Base-by-base conservation (phyloP, 371 early-diverging fungal species). In the Sporodiniella umbellata region DNA sequence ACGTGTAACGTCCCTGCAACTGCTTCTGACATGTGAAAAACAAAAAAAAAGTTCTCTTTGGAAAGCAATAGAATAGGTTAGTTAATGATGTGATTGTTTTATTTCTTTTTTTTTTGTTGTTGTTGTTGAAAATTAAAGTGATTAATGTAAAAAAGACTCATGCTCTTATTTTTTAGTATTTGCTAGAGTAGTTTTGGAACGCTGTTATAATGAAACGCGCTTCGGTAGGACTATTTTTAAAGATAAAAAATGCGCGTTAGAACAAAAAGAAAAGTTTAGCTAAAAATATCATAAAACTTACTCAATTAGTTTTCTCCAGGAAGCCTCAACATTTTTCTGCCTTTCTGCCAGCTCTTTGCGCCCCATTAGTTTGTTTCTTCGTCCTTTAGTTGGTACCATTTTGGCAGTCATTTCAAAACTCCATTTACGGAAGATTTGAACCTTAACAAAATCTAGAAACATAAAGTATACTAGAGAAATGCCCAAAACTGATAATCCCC, bases 381-480 rank as follows among this genome's bases (percentile, higher is more conserved):
- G 83, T 15, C 65, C 48, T 10, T 67, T 70, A 0, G 88, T 81
- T 4, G 93, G 93, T 59, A 80, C 86, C 33, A 89, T 49, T 33
- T 54, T 79, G 39, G 87, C 89, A 0, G 89, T 89, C 54, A 71
- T 50, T 43, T 64, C 72, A 60, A 75, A 75, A 44, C 68, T 75
- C 93, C 95, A 94, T 51, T 61, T 49, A 17, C 84, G 79, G 75
- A 91, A 80, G 30, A 90, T 68, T 49, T 80, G 75, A 12, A 92
- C 93, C 78, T 94, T 94, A 75, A 94, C 78, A n/a, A 88, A 67
- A 65, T 95, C 95, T 24, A 95, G 74, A 33, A 93, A 43, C 74
- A 90, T 83, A 59, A 83, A 85, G 51, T 83, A 86, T 6, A 75
- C 77, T 24, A 87, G 75, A 19, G 88, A 89, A 39, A 88, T 57